phyloP scores from a whole-genome alignment of 306 rosid genomes.

The Abrus pulchellus region DNA sequence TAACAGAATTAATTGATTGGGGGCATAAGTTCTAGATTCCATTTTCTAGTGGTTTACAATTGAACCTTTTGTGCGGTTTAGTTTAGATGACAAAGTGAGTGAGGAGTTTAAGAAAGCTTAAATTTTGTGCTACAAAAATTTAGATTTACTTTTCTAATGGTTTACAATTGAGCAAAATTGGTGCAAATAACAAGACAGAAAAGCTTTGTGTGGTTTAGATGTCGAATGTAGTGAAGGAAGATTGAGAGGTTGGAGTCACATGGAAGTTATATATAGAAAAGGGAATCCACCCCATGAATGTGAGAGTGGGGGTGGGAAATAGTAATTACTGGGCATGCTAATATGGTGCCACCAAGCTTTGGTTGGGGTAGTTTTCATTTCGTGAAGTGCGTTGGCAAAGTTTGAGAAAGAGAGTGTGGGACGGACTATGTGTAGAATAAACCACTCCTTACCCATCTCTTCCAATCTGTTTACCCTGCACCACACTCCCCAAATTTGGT shows the following conservation, averaged over 20 bases:
- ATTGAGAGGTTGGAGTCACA: conserved; percentile 45
- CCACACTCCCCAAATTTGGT: conserved; percentile 65
- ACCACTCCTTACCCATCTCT: conserved; percentile 49
- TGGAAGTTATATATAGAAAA: conserved; percentile 13
- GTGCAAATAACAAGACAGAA: conserved; percentile 34
- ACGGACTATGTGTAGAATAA: conserved; percentile 64
- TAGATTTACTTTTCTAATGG: not conserved
- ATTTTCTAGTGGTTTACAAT: conserved; percentile 1
- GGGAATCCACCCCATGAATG: conserved; percentile 38
- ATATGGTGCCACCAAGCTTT: conserved; percentile 51
- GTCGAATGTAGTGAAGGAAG: conserved; percentile 17
- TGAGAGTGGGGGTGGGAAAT: not conserved
- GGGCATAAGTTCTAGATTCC: not conserved
- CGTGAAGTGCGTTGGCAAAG: conserved; percentile 86
- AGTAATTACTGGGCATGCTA: conserved; percentile 34
- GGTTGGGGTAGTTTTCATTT: conserved; percentile 56
- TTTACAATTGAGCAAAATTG: conserved; percentile 13
- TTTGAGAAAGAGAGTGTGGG: conserved; percentile 94
- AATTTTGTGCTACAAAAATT: not conserved
- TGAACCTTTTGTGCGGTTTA: not conserved
- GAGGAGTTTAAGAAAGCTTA: not conserved
- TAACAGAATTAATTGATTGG: not conserved
- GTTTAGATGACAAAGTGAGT: not conserved
- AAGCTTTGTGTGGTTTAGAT: conserved; percentile 47
- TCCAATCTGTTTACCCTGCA: conserved; percentile 49